Conservation (phyloP, 108 stramenopile genomes). For the Phaeodactylum tricornutum region DNA sequence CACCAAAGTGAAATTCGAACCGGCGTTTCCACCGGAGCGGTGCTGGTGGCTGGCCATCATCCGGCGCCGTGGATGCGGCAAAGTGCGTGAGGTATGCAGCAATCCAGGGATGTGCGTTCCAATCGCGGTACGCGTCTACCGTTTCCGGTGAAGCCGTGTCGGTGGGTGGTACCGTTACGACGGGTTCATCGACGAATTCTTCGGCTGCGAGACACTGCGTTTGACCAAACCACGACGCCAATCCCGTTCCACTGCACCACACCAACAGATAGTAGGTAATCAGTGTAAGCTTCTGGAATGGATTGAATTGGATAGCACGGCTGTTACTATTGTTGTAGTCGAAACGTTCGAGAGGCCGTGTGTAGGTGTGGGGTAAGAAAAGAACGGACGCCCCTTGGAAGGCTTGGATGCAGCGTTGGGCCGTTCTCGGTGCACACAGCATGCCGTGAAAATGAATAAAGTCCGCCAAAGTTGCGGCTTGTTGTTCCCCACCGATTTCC, state of each 20-base stretch:
- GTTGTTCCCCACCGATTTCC: no score
- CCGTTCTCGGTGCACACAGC: not conserved
- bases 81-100: not conserved
- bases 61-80: not conserved
- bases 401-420: not conserved
- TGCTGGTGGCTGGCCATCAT: no score
- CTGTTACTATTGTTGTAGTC: not conserved
- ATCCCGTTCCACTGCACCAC: not conserved
- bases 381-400: not conserved
- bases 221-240: not conserved
- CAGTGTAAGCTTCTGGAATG: not conserved
- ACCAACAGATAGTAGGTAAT: conserved; percentile 1
- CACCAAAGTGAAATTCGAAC: conserved; percentile 1
- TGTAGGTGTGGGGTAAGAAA: not conserved
- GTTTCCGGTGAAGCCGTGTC: not conserved
- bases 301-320: not conserved
- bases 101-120: conserved; percentile 1
- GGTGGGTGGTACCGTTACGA: not conserved
- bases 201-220: not conserved
- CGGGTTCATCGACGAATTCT: not conserved
- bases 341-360: not conserved
- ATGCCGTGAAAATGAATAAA: conserved; percentile 2
- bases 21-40: not conserved
- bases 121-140: not conserved
- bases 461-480: not conserved